Percentiles rank a stretch among this genome's conserved stretches.
Conservation (phyloP, 2,329 filamentous ascomycete genomes). For the Claviceps purpurea region DNA sequence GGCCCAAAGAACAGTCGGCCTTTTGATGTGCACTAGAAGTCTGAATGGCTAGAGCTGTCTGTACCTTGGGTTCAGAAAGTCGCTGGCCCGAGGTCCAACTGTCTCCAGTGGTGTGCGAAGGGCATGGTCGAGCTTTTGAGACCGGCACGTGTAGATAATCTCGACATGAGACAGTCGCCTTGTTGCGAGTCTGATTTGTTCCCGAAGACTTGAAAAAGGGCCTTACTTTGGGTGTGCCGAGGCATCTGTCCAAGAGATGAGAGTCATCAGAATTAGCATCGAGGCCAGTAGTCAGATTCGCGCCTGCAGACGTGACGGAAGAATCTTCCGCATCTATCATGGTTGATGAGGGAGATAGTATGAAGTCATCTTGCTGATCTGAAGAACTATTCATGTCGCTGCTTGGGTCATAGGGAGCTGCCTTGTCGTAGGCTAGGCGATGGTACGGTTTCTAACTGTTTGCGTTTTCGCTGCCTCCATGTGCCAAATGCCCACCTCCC, state of each 20-base stretch:
- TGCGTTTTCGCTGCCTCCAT: constrained; percentile 2
- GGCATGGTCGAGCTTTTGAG: constrained; percentile 12
- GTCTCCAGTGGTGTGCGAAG: constrained; percentile 3
- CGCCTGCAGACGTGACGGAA: neutral
- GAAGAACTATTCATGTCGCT: neutral
- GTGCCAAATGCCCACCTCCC: constrained; percentile 8
- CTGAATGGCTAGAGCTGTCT: neutral
- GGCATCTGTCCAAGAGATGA: neutral
- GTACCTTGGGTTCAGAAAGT: neutral
- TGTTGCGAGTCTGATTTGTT: neutral
- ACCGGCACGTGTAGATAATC: constrained; percentile 5
- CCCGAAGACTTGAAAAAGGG: neutral
- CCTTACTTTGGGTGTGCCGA: neutral
- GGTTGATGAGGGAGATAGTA: constrained; percentile 7
- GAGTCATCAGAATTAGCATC: neutral
- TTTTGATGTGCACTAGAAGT: neutral
- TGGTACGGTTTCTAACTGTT: constrained; percentile 2
- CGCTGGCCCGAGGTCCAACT: neutral
- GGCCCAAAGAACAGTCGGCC: neutral
- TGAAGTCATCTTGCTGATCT: neutral
- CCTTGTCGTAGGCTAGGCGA: constrained; percentile 8
- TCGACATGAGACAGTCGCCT: neutral
- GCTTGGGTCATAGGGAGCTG: constrained; percentile 7
- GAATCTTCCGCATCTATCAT: neutral
- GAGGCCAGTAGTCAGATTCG: neutral